These are phyloP conservation scores for Epicoccum sorghinum DNA, from an alignment of 2,329 filamentous ascomycete species.

Conservation along the genomic window DNA sequence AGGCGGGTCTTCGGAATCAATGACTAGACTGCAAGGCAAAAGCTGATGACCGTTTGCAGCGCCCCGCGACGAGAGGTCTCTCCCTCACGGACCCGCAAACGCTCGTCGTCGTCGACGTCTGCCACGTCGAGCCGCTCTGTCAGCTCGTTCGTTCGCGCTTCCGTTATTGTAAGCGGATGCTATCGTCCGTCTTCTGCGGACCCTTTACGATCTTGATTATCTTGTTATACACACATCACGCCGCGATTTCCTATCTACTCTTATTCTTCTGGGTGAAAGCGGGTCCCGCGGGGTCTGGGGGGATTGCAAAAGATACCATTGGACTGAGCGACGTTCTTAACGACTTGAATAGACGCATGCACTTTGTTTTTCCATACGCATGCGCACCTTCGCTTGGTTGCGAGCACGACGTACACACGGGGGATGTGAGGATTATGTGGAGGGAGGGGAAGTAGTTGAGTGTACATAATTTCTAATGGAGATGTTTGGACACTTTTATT, in stretches of 20 bases:
- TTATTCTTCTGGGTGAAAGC: neutral
- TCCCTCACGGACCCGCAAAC: slow-evolving; percentile 8
- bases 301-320: slow-evolving; percentile 14
- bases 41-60: slow-evolving; percentile 21
- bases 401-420: neutral
- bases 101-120: slow-evolving; percentile 9
- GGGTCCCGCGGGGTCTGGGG: neutral
- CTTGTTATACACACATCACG: neutral
- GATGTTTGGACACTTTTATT: neutral
- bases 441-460: neutral
- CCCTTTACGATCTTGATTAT: neutral
- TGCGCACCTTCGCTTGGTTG: slow-evolving; percentile 8
- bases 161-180: slow-evolving; percentile 12
- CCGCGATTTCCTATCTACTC: slow-evolving; percentile 1
- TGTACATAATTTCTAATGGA: slow-evolving; percentile 17
- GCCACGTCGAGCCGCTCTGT: slow-evolving; percentile 5
- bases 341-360: slow-evolving; percentile 4
- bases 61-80: neutral
- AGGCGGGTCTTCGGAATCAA: slow-evolving; percentile 69
- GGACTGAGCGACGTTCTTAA: neutral
- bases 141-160: slow-evolving; percentile 6
- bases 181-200: slow-evolving; percentile 2
- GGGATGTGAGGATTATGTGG: slow-evolving; percentile 3
- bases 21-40: slow-evolving; percentile 49
- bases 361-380: neutral